Evolutionary conservation across 306 rosid genomes (phyloP).

Genomic region (Quercus wislizeni): DNA sequence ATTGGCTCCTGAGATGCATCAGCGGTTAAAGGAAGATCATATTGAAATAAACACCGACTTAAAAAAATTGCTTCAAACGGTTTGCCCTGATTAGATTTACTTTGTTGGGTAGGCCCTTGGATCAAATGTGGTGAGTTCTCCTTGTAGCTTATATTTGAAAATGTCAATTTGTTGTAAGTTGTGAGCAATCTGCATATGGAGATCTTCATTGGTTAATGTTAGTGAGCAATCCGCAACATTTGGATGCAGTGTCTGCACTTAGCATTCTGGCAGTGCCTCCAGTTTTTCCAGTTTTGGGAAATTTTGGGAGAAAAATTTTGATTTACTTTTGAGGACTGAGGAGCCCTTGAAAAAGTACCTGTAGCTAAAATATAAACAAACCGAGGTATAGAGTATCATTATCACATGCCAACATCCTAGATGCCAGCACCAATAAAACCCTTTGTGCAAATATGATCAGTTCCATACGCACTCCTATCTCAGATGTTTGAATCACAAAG

Average conservation of each 20-base stretch:
- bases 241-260: too few species aligned
- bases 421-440: neutral
- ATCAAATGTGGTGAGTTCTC: neutral
- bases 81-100: conserved; percentile 19
- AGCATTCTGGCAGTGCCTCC: too few species aligned
- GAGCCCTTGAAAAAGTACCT: too few species aligned
- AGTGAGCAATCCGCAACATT: too few species aligned
- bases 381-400: too few species aligned
- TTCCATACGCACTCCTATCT: neutral
- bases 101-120: neutral
- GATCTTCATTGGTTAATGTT: neutral
- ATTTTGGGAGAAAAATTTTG: too few species aligned
- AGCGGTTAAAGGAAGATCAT: conserved; percentile 37
- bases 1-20: conserved; percentile 30
- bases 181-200: neutral
- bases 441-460: neutral
- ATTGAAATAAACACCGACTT: conserved; percentile 31
- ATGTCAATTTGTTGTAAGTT: neutral
- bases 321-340: too few species aligned
- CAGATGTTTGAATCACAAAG: neutral
- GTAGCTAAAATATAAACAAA: too few species aligned
- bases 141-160: neutral
- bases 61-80: conserved; percentile 31
- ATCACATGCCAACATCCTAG: neutral
- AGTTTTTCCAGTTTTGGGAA: too few species aligned